These are phyloP conservation scores for Vachellia collinsii DNA, from an alignment of 306 rosid species.

Conservation along the genomic window DNA sequence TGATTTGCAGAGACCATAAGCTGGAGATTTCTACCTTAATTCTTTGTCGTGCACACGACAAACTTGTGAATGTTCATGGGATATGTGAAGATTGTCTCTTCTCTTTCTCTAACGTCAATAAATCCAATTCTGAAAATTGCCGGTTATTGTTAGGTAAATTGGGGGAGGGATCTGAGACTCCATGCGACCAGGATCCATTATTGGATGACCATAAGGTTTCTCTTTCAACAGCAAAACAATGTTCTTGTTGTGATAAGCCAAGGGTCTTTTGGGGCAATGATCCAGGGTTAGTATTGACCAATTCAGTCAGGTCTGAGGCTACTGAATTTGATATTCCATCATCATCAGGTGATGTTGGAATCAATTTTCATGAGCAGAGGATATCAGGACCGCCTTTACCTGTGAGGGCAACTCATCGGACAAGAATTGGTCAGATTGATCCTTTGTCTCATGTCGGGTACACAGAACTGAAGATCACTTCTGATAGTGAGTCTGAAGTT, in stretches of 20 bases:
- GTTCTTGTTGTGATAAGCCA: slow-evolving; percentile 73
- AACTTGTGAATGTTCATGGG: slow-evolving; percentile 77
- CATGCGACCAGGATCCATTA: slow-evolving; percentile 56
- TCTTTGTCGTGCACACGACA: slow-evolving; percentile 68
- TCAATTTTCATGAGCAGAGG: slow-evolving; percentile 38
- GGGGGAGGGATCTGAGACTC: slow-evolving; percentile 52
- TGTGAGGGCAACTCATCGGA: slow-evolving; percentile 38
- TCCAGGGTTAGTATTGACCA: slow-evolving; percentile 45
- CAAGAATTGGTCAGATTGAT: slow-evolving; percentile 54
- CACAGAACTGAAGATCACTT: slow-evolving; percentile 69
- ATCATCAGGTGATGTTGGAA: slow-evolving; percentile 39
- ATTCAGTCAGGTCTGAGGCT: slow-evolving; percentile 43
- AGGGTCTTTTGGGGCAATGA: slow-evolving; percentile 39
- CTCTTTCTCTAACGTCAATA: slow-evolving; percentile 63
- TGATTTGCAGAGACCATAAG: slow-evolving; percentile 79
- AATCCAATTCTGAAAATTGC: slow-evolving; percentile 62
- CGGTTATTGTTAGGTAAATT: slow-evolving; percentile 64
- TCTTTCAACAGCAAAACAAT: slow-evolving; percentile 31
- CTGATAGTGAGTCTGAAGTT: slow-evolving; percentile 83
- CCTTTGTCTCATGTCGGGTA: slow-evolving; percentile 72
- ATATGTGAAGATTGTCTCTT: slow-evolving; percentile 77
- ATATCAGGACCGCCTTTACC: slow-evolving; percentile 40
- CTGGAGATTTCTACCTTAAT: slow-evolving; percentile 73
- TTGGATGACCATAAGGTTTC: slow-evolving; percentile 40
- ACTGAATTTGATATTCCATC: slow-evolving; percentile 51